Percentiles rank a stretch among this genome's conserved stretches.
Conservation (phyloP, 805 yeast species). For the Schizosaccharomyces octosporus region DNA sequence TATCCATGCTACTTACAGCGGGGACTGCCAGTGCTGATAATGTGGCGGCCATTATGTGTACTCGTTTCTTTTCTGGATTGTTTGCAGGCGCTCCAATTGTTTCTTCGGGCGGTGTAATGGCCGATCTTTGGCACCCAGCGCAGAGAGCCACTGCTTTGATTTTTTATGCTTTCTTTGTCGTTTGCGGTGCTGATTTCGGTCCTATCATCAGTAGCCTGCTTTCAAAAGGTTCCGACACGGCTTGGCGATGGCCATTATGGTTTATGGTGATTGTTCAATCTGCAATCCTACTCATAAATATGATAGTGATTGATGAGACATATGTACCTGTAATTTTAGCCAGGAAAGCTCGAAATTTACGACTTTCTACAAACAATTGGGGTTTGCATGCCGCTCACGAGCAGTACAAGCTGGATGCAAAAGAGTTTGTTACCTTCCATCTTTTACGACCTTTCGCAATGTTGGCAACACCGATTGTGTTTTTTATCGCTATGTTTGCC, state of each 20-base stretch:
- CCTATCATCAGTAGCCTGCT: slow-evolving; percentile 26
- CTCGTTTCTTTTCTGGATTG: slow-evolving; percentile 35
- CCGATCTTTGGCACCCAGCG: background rate
- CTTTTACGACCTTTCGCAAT: slow-evolving; percentile 42
- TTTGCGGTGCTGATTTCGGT: slow-evolving; percentile 9
- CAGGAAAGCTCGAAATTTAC: slow-evolving; percentile 34
- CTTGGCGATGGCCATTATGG: slow-evolving; percentile 37
- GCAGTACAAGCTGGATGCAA: slow-evolving; percentile 27
- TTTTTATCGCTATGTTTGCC: background rate
- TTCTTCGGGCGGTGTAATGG: background rate
- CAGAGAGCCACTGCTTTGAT: background rate
- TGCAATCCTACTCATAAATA: slow-evolving; percentile 1
- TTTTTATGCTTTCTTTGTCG: background rate
- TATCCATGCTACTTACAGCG: slow-evolving; percentile 12
- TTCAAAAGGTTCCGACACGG: slow-evolving; percentile 19
- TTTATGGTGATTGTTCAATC: slow-evolving; percentile 3
- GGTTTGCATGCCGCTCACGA: slow-evolving; percentile 61
- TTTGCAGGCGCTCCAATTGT: slow-evolving; percentile 16
- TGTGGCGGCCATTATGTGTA: background rate
- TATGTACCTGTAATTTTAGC: slow-evolving; percentile 46
- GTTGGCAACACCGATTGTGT: slow-evolving; percentile 19
- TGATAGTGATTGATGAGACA: slow-evolving; percentile 35
- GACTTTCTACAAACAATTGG: slow-evolving; percentile 61
- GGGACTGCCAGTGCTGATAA: background rate
- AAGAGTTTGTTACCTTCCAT: slow-evolving; percentile 37